Evolutionary conservation across 2,329 filamentous ascomycete genomes (phyloP), one percentile per base, ranked within the genome.

Genomic region (Leptographium lundbergii): DNA sequence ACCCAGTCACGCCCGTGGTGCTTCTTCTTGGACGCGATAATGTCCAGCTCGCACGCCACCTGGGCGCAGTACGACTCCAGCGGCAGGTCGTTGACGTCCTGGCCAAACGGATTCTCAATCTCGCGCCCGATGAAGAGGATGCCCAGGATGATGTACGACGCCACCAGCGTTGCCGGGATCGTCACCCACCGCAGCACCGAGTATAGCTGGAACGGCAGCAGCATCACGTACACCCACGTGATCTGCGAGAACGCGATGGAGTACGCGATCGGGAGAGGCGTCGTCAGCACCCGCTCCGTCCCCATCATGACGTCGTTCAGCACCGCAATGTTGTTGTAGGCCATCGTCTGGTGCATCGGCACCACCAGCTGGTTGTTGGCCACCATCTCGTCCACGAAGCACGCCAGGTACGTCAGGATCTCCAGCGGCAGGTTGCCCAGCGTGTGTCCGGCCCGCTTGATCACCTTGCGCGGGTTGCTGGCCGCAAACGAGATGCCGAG

Each of bases 231-330:
- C 51, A 88, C 78, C 83, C 85, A 88, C 13, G 87, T 86, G 66
- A 91, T 89, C 69, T 90, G 87, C 9, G 83, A 80, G 67, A 89
- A 89, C 63, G 86, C 81, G 66, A 91, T 90, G 63, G 80, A 81
- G 74, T 90, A 90, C 45, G 86, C 87, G 59, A 87, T 77, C 0
- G 87, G 87, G 0, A 90, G 76, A 4, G 65, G 87, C 1, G 87
- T 89, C 66, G 82, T 84, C 50, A 89, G 79, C n/a, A 90, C 83
- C 59, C 87, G 82, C 67, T 90, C 87, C 51, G 81, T 82, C 53
- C 84, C 82, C 19, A 79, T 80, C 54, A 88, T 74, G 54, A 84
- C 78, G 62, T 90, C 87, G 66, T 84, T 85, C 56, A 89, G 72
- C 4, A 75, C 69, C 42, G 77, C 74, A 11, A 89, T 70, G 62